Conservation (phyloP, 768 basidiomycete genomes). For the Mycena indigotica region DNA sequence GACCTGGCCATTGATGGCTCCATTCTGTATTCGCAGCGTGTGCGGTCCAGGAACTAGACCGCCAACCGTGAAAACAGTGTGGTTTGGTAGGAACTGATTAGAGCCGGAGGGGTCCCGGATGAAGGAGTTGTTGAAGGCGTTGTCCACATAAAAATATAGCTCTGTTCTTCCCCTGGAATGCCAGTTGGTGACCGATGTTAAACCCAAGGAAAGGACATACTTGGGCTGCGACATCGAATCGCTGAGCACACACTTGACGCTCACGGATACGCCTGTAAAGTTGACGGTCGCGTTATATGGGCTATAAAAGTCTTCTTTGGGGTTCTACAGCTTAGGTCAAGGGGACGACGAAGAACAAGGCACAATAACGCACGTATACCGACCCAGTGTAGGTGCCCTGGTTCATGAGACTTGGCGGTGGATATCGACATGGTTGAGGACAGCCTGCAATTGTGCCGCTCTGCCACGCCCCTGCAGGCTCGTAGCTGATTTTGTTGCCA, state of each 20-base stretch:
- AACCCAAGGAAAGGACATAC: background rate
- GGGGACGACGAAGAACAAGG: background rate
- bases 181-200: background rate
- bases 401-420: conserved; percentile 2
- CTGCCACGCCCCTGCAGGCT: conserved; percentile 3
- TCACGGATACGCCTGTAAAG: conserved; percentile 17
- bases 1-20: background rate
- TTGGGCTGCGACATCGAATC: conserved; percentile 3
- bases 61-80: conserved; percentile 11
- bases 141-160: conserved; percentile 16
- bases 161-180: conserved; percentile 4
- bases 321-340: background rate
- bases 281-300: conserved; percentile 3
- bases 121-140: background rate
- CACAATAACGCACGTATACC: background rate
- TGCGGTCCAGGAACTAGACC: background rate
- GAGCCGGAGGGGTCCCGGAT: conserved; percentile 4
- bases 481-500: conserved; percentile 8
- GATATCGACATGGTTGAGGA: background rate
- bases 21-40: conserved; percentile 14
- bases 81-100: background rate
- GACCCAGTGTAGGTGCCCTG: background rate
- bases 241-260: conserved; percentile 15
- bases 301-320: background rate
- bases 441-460: conserved; percentile 6